Percentiles rank a stretch among this genome's conserved stretches.
phyloP scores from a whole-genome alignment of 1,284 basidiomycete species.

The Apiotrichum mycotoxinovorans region DNA sequence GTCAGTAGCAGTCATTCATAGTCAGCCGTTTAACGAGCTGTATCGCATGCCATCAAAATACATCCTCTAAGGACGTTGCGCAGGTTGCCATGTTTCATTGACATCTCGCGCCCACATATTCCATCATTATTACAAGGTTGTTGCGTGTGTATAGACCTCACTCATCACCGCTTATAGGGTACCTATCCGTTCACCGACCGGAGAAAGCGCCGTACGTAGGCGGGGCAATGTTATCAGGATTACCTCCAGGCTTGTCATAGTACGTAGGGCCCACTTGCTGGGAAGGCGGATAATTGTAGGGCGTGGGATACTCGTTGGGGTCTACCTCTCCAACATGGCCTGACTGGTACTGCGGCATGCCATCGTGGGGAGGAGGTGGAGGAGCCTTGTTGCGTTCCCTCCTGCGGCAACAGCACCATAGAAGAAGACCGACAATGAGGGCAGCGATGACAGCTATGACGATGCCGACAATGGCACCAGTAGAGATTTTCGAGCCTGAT shows the following conservation, averaged over 20 bases:
- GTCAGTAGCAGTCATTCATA: no score
- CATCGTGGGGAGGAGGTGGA: background rate
- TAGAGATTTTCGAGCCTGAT: no score
- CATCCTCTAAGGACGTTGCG: no score
- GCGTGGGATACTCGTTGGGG: background rate
- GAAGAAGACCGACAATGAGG: background rate
- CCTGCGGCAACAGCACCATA: background rate
- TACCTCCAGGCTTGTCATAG: background rate
- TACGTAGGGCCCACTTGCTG: background rate
- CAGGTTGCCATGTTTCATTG: no score
- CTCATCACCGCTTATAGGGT: no score
- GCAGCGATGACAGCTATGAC: background rate
- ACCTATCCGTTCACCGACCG: no score
- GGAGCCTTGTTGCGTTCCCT: background rate
- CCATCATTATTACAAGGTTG: no score
- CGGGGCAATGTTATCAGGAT: background rate
- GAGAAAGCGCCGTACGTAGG: background rate
- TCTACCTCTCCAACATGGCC: background rate
- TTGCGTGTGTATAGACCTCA: no score
- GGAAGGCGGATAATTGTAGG: background rate
- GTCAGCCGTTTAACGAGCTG: no score
- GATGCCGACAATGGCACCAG: background rate
- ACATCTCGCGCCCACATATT: no score
- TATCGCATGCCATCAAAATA: no score
- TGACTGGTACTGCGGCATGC: background rate